phyloP scores from a whole-genome alignment of 345 rosid genomes.

The Corchorus olitorius region DNA sequence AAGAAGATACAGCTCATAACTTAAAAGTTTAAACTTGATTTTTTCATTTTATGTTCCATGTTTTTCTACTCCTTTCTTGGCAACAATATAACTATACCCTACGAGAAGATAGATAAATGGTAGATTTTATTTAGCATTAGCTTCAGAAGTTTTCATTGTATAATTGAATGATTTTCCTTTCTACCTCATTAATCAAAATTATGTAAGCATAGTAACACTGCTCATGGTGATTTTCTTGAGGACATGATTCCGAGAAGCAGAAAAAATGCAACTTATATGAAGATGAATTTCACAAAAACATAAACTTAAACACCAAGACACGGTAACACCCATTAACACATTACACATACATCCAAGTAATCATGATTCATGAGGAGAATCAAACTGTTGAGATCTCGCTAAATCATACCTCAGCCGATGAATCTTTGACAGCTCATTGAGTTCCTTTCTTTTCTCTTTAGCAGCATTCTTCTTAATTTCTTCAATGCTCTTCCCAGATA shows the following conservation, averaged over 20 bases:
- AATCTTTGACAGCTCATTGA: slow-evolving; percentile 27
- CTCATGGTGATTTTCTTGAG: background rate
- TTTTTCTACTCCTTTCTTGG: background rate
- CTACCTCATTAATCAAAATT: background rate
- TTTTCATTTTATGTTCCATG: background rate
- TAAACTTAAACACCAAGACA: background rate
- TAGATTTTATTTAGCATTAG: background rate
- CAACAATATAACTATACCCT: background rate
- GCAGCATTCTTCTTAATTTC: slow-evolving; percentile 40
- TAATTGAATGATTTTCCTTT: background rate
- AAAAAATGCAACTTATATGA: background rate
- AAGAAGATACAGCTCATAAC: background rate
- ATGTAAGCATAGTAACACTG: background rate
- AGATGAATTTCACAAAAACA: background rate
- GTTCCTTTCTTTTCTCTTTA: slow-evolving; percentile 17
- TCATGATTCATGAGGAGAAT: background rate
- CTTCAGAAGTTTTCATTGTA: background rate
- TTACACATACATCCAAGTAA: background rate
- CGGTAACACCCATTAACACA: background rate
- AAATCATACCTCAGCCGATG: slow-evolving; percentile 33
- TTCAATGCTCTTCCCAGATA: slow-evolving; percentile 42
- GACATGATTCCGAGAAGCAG: background rate
- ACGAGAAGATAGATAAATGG: background rate
- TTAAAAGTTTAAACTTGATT: background rate
- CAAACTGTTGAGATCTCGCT: background rate